Conservation (phyloP, 83 land plant genomes). For the Larix sibirica region DNA sequence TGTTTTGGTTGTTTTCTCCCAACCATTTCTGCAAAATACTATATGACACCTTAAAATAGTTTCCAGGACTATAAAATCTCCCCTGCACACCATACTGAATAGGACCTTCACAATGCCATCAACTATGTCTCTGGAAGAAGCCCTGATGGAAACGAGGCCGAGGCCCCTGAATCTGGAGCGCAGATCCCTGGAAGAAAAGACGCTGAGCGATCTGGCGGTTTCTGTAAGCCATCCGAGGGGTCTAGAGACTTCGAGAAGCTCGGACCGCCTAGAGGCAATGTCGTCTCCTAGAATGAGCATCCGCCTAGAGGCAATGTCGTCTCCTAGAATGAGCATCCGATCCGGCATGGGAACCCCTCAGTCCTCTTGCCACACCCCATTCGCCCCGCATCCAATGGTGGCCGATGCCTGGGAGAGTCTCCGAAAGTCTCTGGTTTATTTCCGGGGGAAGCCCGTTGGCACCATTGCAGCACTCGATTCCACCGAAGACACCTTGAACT, state of each 20-base stretch:
- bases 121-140: no score
- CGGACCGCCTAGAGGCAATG: slow-evolving; percentile 8
- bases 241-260: background rate
- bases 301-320: slow-evolving; percentile 8
- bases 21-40: no score
- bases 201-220: background rate
- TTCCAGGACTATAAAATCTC: no score
- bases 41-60: no score
- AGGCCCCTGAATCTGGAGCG: slow-evolving; percentile 15
- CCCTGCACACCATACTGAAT: no score
- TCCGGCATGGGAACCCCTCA: slow-evolving; percentile 42
- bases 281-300: slow-evolving; percentile 4
- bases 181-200: background rate
- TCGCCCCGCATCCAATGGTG: slow-evolving; percentile 75
- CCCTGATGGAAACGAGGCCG: slow-evolving; percentile 6
- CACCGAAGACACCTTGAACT: slow-evolving; percentile 65
- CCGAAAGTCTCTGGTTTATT: slow-evolving; percentile 55
- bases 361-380: slow-evolving; percentile 24
- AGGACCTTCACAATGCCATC: no score
- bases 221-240: background rate
- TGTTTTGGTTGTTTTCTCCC: no score
- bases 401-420: slow-evolving; percentile 79
- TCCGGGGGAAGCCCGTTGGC: slow-evolving; percentile 68
- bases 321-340: slow-evolving; percentile 18
- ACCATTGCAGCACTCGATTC: slow-evolving; percentile 73